Conservation (phyloP, 805 yeast species). For the Wickerhamiella azyma region DNA sequence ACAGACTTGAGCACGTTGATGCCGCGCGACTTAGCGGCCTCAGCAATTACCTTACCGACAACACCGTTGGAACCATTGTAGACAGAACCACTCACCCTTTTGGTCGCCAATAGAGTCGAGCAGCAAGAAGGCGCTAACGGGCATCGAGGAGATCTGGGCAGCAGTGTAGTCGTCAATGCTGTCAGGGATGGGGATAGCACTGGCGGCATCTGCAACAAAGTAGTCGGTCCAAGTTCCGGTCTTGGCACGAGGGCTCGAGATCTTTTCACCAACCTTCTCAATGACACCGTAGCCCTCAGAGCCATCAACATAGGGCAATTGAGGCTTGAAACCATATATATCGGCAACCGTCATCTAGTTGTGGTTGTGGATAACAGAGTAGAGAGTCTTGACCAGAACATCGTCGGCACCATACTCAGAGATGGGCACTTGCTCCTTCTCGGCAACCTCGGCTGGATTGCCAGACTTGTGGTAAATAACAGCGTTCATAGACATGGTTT, state of each 20-base stretch:
- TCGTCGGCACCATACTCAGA: constrained; percentile 3
- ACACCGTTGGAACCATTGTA: constrained; percentile 8
- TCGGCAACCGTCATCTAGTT: constrained; percentile 1
- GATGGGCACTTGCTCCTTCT: background rate
- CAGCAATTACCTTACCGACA: constrained; percentile 5
- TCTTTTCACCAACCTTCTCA: constrained; percentile 6
- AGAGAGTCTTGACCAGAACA: constrained; percentile 3
- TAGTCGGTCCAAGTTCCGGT: constrained; percentile 9
- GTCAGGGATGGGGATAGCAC: constrained; percentile 2
- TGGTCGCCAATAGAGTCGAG: constrained; percentile 2
- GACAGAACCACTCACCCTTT: constrained; percentile 8
- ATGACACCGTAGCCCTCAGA: constrained; percentile 4
- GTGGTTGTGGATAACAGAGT: constrained; percentile 4
- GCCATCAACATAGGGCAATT: constrained; percentile 3
- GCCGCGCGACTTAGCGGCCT: constrained; percentile 5
- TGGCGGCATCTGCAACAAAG: constrained; percentile 3
- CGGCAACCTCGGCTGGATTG: constrained; percentile 10
- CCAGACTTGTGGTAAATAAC: constrained; percentile 4
- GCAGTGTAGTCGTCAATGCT: constrained; percentile 5
- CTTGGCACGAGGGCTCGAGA: background rate
- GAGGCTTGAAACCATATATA: constrained; percentile 5
- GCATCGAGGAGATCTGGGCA: constrained; percentile 8
- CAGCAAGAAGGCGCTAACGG: constrained; percentile 3
- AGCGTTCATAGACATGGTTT: constrained; percentile 8
- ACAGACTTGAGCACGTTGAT: constrained; percentile 8